Evolutionary conservation across 2,329 filamentous ascomycete genomes (phyloP).

Genomic region (Phoma herbarum): DNA sequence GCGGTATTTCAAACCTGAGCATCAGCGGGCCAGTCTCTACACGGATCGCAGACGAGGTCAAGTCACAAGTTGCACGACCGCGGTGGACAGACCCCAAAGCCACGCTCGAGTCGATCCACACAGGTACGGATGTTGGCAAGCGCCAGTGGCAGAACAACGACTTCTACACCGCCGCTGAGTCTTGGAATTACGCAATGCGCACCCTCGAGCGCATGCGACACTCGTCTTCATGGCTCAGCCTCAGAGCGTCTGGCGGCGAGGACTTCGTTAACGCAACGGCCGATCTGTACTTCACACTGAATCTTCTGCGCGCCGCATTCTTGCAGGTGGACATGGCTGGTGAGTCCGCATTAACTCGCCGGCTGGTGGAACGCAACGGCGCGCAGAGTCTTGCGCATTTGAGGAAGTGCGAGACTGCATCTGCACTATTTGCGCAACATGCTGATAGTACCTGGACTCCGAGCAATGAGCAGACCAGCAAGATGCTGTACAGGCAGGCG

Average conservation of each 20-base stretch:
- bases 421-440: slow-evolving; percentile 37
- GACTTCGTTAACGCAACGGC: slow-evolving; percentile 38
- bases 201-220: slow-evolving; percentile 42
- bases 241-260: slow-evolving; percentile 31
- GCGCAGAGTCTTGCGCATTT: slow-evolving; percentile 25
- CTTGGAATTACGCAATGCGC: slow-evolving; percentile 37
- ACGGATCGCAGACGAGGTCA: slow-evolving; percentile 23
- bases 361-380: slow-evolving; percentile 27
- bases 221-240: slow-evolving; percentile 34
- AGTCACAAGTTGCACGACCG: slow-evolving; percentile 28
- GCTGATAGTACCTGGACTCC: slow-evolving; percentile 36
- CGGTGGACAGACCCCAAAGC: slow-evolving; percentile 37
- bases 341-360: slow-evolving; percentile 1
- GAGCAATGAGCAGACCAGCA: slow-evolving; percentile 34
- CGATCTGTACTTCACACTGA: slow-evolving; percentile 37
- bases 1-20: slow-evolving; percentile 31
- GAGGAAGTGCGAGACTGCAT: slow-evolving; percentile 33
- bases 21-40: slow-evolving; percentile 32
- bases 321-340: slow-evolving; percentile 37
- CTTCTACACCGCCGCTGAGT: slow-evolving; percentile 29
- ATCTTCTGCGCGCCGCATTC: slow-evolving; percentile 36
- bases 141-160: slow-evolving; percentile 41
- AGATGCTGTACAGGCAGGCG: slow-evolving; percentile 38
- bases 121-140: slow-evolving; percentile 39
- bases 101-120: slow-evolving; percentile 37